phyloP scores from a whole-genome alignment of 192 early-diverging fungal species.

The Polychytrium aggregatum region DNA sequence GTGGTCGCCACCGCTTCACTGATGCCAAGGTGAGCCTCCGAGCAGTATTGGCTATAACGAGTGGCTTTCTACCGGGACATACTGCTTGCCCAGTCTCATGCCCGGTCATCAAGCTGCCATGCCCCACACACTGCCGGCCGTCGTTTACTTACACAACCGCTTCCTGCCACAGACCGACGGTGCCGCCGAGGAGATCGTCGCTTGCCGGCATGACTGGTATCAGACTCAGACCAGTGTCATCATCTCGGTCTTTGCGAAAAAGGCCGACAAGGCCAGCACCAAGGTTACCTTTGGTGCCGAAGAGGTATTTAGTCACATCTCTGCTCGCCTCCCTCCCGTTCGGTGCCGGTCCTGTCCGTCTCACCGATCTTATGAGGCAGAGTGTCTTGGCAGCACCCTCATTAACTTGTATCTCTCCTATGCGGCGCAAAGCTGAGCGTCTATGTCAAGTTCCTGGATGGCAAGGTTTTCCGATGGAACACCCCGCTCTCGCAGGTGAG shows the following conservation, averaged over 20 bases:
- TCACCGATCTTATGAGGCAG: too few relatives aligned
- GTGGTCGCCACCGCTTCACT: constrained; percentile 85
- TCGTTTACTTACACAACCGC: too few relatives aligned
- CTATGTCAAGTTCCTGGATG: constrained; percentile 69
- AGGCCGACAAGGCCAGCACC: constrained; percentile 61
- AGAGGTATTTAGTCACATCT: constrained; percentile 23
- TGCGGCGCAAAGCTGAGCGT: constrained; percentile 40
- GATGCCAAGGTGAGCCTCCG: constrained; percentile 8
- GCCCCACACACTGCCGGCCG: too few relatives aligned
- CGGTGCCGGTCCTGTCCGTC: too few relatives aligned
- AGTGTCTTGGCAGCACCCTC: too few relatives aligned
- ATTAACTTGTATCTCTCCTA: too few relatives aligned
- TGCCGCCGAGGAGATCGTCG: constrained; percentile 39
- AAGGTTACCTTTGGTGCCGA: constrained; percentile 54
- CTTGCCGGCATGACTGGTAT: constrained; percentile 90
- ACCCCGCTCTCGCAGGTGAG: constrained; percentile 51
- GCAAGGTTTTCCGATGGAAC: constrained; percentile 55
- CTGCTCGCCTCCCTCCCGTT: too few relatives aligned
- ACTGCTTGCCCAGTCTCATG: too few relatives aligned
- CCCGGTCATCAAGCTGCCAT: too few relatives aligned
- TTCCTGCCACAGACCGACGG: too few relatives aligned
- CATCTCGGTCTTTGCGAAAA: constrained; percentile 89
- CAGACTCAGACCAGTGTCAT: constrained; percentile 78
- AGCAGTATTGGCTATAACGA: too few relatives aligned
- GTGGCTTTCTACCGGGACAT: too few relatives aligned